These are phyloP conservation scores for Hypoxylon sp. DNA, from an alignment of 2,329 filamentous ascomycete genomes.

Conservation along the genomic window DNA sequence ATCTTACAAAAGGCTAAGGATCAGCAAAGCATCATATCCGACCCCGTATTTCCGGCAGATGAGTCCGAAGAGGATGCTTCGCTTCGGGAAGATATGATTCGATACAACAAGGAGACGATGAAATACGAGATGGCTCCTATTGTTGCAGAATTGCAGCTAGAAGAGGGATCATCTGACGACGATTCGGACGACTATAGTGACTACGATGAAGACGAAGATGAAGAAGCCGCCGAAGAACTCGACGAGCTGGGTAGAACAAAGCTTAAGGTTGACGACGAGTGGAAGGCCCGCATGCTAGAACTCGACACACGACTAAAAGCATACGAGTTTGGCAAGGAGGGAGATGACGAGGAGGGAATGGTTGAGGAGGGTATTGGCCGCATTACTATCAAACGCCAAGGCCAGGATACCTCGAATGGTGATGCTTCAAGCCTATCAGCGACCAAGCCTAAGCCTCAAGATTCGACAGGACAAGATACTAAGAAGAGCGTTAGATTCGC, in stretches of 20 bases:
- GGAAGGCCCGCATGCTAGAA: constrained; percentile 83
- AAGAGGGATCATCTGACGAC: constrained; percentile 68
- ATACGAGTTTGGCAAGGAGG: constrained; percentile 50
- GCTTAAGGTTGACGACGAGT: constrained; percentile 72
- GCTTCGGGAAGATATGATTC: constrained; percentile 86
- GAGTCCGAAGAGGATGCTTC: constrained; percentile 84
- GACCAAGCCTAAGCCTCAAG: constrained; percentile 37
- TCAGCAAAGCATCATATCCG: constrained; percentile 58
- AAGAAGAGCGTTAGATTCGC: constrained; percentile 47
- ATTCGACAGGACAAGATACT: constrained; percentile 8
- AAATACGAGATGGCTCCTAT: constrained; percentile 89
- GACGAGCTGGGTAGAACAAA: constrained; percentile 81
- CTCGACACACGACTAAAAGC: constrained; percentile 74
- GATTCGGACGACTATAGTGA: constrained; percentile 63
- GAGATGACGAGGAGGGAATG: constrained; percentile 51
- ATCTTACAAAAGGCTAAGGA: constrained; percentile 66
- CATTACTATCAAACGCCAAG: constrained; percentile 49
- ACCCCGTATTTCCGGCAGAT: constrained; percentile 71
- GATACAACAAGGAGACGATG: constrained; percentile 69
- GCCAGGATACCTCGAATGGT: constrained; percentile 31
- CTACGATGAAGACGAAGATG: constrained; percentile 60
- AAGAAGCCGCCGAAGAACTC: constrained; percentile 66
- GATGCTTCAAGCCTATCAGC: constrained; percentile 38
- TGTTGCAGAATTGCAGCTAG: constrained; percentile 88
- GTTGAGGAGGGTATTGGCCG: constrained; percentile 51